Evolutionary conservation across 2,329 filamentous ascomycete species (phyloP), one percentile per base, ranked within the genome.

Genomic region (Aspergillus fijiensis): DNA sequence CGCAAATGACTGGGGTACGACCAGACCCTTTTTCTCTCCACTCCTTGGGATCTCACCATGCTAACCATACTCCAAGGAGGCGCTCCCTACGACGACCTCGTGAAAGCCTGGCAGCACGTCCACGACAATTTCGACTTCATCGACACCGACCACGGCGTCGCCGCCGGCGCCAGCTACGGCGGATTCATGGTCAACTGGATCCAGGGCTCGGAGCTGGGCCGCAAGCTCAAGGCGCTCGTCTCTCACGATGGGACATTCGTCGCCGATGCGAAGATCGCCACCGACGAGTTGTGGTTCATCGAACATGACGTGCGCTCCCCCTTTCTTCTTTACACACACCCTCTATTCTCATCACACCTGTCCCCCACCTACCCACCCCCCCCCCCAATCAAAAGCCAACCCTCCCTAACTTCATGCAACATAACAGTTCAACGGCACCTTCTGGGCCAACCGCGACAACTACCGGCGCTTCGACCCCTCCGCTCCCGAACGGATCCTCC

Each of bases 191-290:
- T 76, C 69, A 84, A 96, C 73, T 96, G 93, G 92, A 92, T 96
- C 68, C 92, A 96, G 76, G 93, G 93, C 7, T 89, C 95, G 63
- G 83, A 86, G 1, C 83, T 97, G 0, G 92, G 92, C 21, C 87
- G 91, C 29, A 87, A 89, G 66, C 96, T 97, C 84, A 91, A 91
- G 75, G 92, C 92, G 0, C 82, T 97, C 4, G 92, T 96, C 29
- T 92, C 88, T 68, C 92, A 96, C 72, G 92, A 96, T 67, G 92
- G 92, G 51, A 89, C 93, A 57, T 95, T 93, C 75, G 89, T 87
- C 68, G 78, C 80, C 60, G 75, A 79, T 12, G 75, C 76, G n/a
- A 77, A 81, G 70, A 74, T 84, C 64, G 75, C 78, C 0, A 80
- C 78, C 2, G 82, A 84, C 19, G 82, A 84, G 59, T 68, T 83